phyloP scores from a whole-genome alignment of 73 alveolate species.

The Tetrahymena malaccensis region DNA sequence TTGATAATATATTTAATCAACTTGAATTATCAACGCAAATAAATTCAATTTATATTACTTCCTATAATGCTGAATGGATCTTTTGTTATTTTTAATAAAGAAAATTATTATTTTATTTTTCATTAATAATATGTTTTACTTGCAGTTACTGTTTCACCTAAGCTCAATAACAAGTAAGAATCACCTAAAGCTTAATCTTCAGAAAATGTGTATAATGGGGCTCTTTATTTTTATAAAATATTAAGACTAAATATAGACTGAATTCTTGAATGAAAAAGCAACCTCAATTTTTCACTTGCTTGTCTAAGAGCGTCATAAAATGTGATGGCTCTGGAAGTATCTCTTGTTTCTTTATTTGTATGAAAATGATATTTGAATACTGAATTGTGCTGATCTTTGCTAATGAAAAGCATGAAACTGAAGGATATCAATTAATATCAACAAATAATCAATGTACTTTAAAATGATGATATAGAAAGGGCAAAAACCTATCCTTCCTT shows the following conservation, averaged over 20 bases:
- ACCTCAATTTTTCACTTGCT: background rate
- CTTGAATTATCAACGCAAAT: background rate
- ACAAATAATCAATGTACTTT: background rate
- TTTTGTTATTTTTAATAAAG: background rate
- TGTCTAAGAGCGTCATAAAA: background rate
- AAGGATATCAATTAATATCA: background rate
- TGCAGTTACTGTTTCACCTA: background rate
- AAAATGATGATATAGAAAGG: background rate
- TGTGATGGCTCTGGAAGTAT: background rate
- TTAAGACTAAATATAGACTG: background rate
- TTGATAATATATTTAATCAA: background rate
- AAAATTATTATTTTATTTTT: background rate
- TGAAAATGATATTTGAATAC: background rate
- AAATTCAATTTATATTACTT: background rate
- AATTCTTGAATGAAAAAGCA: background rate
- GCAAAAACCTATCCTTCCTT: background rate
- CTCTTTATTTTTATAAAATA: background rate
- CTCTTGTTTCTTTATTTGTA: background rate
- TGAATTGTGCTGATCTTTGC: background rate
- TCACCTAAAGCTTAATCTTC: background rate
- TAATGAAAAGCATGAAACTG: background rate
- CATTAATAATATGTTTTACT: background rate
- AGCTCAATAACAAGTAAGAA: background rate
- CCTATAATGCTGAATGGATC: background rate
- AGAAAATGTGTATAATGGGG: background rate